Percentiles rank a stretch among this genome's conserved stretches.
Conservation (phyloP, 2,329 filamentous ascomycete genomes). For the Diaporthe sp. region DNA sequence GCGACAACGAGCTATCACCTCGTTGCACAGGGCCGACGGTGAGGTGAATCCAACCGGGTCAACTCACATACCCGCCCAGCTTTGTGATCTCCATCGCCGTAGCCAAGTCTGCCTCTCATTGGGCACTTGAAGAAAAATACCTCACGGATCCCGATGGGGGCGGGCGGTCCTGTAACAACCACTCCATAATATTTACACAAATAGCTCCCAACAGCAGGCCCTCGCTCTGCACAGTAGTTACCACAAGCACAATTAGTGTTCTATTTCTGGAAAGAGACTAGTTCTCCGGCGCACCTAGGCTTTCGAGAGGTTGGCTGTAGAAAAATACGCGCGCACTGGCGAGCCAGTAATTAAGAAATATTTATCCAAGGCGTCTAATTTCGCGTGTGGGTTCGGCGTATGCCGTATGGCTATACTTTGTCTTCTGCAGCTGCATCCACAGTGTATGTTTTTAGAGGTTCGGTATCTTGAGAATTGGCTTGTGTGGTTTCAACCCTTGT, state of each 20-base stretch:
- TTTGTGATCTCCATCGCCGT: not conserved
- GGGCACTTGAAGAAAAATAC: not conserved
- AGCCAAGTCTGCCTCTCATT: not conserved
- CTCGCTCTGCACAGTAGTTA: not conserved
- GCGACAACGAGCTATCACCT: not conserved
- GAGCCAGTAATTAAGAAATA: not conserved
- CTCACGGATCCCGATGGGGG: not conserved
- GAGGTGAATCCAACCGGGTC: not conserved
- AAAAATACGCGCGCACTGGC: not conserved
- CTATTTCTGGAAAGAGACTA: not conserved
- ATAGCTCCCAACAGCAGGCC: not conserved
- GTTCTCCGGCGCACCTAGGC: not conserved
- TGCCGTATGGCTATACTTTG: not conserved
- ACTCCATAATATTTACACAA: not conserved
- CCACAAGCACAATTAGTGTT: not conserved
- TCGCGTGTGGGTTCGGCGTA: not conserved
- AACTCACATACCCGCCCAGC: not conserved
- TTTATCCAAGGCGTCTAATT: not conserved
- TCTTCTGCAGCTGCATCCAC: constrained; percentile 3
- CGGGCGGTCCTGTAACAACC: not conserved
- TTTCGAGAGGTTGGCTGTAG: not conserved
- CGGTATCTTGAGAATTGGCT: not conserved
- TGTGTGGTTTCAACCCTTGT: constrained; percentile 26
- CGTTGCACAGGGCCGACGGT: not conserved
- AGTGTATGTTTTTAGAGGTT: constrained; percentile 2